Percentiles rank a stretch among this genome's conserved stretches.
Evolutionary conservation across 768 basidiomycete genomes (phyloP).

Genomic region (Chalciporus chontae): DNA sequence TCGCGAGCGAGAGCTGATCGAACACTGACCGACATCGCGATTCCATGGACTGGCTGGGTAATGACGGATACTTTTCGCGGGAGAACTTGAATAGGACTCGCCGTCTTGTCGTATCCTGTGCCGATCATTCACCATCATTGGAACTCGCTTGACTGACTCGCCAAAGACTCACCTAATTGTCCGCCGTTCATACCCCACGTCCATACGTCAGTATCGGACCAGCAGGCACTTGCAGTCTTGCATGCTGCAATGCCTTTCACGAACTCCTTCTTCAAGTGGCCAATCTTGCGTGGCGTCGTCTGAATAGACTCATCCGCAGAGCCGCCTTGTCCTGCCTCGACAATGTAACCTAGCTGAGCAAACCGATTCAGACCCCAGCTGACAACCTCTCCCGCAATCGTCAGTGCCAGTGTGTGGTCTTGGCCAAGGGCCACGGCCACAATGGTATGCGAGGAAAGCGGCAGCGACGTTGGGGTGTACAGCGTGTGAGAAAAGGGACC

Average conservation of each 20-base stretch:
- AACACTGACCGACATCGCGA: conserved; percentile 68
- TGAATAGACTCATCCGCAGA: conserved; percentile 74
- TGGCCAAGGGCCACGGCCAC: conserved; percentile 80
- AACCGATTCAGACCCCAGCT: conserved; percentile 93
- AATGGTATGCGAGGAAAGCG: conserved; percentile 54
- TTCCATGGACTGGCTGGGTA: conserved; percentile 60
- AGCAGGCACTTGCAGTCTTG: conserved; percentile 84
- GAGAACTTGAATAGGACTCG: conserved; percentile 69
- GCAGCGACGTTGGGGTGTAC: conserved; percentile 60
- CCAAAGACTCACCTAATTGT: conserved; percentile 64
- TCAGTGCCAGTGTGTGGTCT: conserved; percentile 90
- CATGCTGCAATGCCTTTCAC: conserved; percentile 84
- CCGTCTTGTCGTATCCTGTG: conserved; percentile 70
- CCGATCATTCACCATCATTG: neutral
- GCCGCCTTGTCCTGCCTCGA: conserved; percentile 51
- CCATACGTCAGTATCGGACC: conserved; percentile 69
- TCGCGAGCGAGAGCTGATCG: neutral
- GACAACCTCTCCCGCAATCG: conserved; percentile 74
- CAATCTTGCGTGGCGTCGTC: conserved; percentile 69
- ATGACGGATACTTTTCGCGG: conserved; percentile 84
- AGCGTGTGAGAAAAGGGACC: conserved; percentile 79
- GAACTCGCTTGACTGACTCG: neutral
- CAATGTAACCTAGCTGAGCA: conserved; percentile 80
- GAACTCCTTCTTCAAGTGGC: conserved; percentile 71
- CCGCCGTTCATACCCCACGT: conserved; percentile 95